Evolutionary conservation across 768 basidiomycete genomes (phyloP), one percentile per base, ranked within the genome.

Genomic region (Termitomyces sp.): DNA sequence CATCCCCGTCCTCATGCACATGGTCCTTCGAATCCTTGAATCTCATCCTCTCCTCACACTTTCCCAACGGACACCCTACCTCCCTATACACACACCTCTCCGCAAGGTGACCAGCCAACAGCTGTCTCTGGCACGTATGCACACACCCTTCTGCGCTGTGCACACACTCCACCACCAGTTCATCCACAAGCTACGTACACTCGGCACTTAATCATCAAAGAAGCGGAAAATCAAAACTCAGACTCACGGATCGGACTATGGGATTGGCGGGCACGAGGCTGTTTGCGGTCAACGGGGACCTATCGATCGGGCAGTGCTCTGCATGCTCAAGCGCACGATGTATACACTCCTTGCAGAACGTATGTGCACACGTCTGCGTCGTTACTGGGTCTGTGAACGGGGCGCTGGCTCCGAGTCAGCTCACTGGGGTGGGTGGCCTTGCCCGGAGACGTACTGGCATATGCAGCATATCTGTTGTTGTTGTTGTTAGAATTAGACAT

Each of bases 331-430:
- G 77, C 0, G 93, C 88, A 48, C 76, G 74, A n/a, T 72, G 62
- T 57, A 94, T 89, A 64, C 93, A 96, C 30, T 83, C 85, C n/a
- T 71, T 70, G 67, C 93, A 96, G 68, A 95, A 95, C 0, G 91
- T 95, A 66, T 93, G 93, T 56, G 80, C 76, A 62, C 93, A 95
- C 8, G 85, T 82, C 40, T 70, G 77, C 0, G 90, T 85, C 0
- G 88, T 88, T 1, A 78, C 78, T 10, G 93, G 93, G 30, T 91
- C 81, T 8, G 82, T 71, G 64, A 94, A 93, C 2, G 91, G 89
- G 53, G 77, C 76, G 22, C 86, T 87, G 10, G 3, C 6, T 4
- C 19, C n/a, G n/a, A 21, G 10, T 21, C 40, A 41, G 40, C 10
- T 21, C 9, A 10, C 30, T 10, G 9, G 2, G 26, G 26, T 6